Conservation (phyloP, 2,329 filamentous ascomycete species). For the Botrytis elliptica region DNA sequence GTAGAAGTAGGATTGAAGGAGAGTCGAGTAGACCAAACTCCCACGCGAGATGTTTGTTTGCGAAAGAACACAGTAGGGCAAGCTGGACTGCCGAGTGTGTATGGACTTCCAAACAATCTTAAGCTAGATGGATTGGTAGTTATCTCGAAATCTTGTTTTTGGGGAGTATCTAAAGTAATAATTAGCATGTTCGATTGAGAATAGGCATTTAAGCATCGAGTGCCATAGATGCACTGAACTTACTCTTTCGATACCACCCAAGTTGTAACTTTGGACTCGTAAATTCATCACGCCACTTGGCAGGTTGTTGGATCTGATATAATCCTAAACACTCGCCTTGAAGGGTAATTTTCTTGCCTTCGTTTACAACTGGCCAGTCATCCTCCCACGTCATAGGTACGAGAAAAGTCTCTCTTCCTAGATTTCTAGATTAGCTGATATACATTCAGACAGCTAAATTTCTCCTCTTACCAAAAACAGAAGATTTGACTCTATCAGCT, state of each 20-base stretch:
- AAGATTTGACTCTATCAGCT: slow-evolving; percentile 5
- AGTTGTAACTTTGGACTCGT: not conserved
- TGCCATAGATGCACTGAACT: not conserved
- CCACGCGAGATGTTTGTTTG: slow-evolving; percentile 13
- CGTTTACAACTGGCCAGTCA: slow-evolving; percentile 46
- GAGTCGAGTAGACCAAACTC: slow-evolving; percentile 1
- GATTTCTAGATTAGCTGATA: slow-evolving; percentile 24
- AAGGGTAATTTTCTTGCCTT: slow-evolving; percentile 1
- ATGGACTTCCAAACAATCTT: not conserved
- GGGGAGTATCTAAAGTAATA: not conserved
- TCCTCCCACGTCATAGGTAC: slow-evolving; percentile 50
- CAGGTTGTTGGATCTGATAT: not conserved
- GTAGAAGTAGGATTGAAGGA: not conserved
- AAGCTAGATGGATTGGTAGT: not conserved
- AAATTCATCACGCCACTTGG: slow-evolving; percentile 4
- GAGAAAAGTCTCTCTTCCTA: slow-evolving; percentile 55
- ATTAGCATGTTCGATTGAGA: not conserved
- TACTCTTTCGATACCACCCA: slow-evolving; percentile 19
- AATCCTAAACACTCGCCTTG: not conserved
- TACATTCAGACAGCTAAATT: slow-evolving; percentile 41
- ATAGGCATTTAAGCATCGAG: too few relatives aligned
- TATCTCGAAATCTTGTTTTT: not conserved
- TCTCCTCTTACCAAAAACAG: slow-evolving; percentile 39
- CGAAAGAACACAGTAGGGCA: slow-evolving; percentile 3
- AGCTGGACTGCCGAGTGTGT: not conserved